A percentile compares a stretch with the other conserved stretches of the same genome.
Evolutionary conservation across 495 filamentous ascomycete genomes (phyloP).

Genomic region (Neurospora sp.): DNA sequence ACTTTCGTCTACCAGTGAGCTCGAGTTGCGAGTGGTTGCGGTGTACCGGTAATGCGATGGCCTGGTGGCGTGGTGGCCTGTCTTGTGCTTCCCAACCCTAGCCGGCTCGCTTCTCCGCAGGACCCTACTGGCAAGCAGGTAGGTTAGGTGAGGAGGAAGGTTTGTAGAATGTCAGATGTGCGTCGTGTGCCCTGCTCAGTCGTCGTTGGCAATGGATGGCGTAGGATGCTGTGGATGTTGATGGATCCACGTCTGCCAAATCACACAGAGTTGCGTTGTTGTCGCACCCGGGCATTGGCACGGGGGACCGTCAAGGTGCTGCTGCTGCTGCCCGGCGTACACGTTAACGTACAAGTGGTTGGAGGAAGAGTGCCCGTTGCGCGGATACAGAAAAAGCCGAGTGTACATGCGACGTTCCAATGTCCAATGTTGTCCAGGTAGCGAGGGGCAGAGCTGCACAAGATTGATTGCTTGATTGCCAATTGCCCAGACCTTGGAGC

Average conservation of each 20-base stretch:
- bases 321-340: not conserved
- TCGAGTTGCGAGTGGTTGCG: not conserved
- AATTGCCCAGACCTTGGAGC: not conserved
- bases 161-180: not conserved
- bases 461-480: not conserved
- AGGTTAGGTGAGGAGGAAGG: not conserved
- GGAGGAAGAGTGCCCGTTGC: not conserved
- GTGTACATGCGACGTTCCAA: not conserved
- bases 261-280: not conserved
- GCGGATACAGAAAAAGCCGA: not conserved
- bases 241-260: conserved; percentile 1
- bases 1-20: not conserved
- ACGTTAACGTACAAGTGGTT: not conserved
- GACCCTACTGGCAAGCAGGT: not conserved
- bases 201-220: not conserved
- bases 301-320: not conserved
- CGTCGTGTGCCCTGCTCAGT: not conserved
- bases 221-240: not conserved
- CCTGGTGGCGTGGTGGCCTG: not conserved
- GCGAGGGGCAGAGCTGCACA: not conserved
- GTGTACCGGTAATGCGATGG: not conserved
- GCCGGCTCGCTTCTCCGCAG: not conserved
- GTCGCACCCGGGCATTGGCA: not conserved
- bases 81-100: not conserved
- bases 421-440: not conserved